Evolutionary conservation across 176 grass and related monocot species (phyloP).

Genomic region (Coix lacrymajobi): DNA sequence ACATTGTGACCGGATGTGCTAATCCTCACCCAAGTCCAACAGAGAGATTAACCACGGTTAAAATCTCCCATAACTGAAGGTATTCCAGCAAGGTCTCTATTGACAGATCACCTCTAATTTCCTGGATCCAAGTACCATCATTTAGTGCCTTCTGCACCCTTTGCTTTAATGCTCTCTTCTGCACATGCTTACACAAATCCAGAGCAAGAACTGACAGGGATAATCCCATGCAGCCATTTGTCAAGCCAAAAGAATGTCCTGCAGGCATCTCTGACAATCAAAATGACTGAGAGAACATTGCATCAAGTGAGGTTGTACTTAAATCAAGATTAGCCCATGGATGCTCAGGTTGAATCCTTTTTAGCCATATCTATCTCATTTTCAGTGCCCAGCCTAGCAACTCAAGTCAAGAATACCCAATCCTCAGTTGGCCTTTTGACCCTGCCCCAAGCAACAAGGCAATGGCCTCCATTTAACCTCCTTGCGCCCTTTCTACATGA

Average conservation of each 20-base stretch:
- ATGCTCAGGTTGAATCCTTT: neutral
- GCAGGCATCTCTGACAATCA: neutral
- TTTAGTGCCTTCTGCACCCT: neutral
- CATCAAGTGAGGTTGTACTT: too few species aligned
- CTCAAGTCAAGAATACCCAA: neutral
- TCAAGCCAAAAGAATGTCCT: neutral
- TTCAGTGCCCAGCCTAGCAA: neutral
- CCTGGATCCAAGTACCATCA: neutral
- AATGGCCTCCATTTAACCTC: too few species aligned
- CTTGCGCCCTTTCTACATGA: too few species aligned
- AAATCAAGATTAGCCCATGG: neutral
- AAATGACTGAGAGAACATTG: neutral
- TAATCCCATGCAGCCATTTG: neutral
- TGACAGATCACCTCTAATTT: neutral
- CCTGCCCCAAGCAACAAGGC: too few species aligned
- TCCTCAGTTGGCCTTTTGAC: neutral
- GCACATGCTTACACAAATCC: too few species aligned
- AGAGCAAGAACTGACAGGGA: neutral
- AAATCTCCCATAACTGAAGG: neutral
- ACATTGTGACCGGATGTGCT: neutral
- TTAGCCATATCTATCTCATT: neutral
- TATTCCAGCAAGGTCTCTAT: neutral
- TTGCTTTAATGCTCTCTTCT: neutral
- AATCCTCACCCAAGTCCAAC: neutral
- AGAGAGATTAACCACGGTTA: neutral